Evolutionary conservation across 306 rosid species (phyloP).

Genomic region (Cucurbita moschata): DNA sequence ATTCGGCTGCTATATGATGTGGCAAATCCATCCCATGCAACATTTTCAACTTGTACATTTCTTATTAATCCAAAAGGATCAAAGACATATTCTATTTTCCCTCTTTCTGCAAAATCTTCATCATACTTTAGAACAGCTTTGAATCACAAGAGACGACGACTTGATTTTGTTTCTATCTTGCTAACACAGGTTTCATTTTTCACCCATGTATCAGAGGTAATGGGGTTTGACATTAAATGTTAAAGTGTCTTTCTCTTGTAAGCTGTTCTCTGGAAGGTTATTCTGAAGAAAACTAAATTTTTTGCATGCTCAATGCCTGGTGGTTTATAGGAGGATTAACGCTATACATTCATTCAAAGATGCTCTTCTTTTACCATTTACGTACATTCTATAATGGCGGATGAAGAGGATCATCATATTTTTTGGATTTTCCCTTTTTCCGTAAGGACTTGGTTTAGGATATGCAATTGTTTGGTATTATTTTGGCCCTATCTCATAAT

Average conservation of each 20-base stretch:
- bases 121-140: not conserved
- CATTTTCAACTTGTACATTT: not conserved
- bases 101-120: not conserved
- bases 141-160: not conserved
- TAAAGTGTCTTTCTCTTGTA: not conserved
- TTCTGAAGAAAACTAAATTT: not conserved
- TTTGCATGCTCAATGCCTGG: not conserved
- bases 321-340: not conserved
- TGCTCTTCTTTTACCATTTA: not conserved
- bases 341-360: not conserved
- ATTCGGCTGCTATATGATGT: not conserved
- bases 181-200: not conserved
- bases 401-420: not conserved
- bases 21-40: not conserved
- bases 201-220: not conserved
- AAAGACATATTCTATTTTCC: not conserved
- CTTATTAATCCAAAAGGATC: not conserved
- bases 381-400: not conserved
- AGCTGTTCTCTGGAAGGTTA: not conserved
- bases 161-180: not conserved
- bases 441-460: not conserved
- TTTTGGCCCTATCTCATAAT: not conserved
- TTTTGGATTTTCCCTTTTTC: not conserved
- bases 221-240: not conserved
- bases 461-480: not conserved